Percentiles rank a stretch among this genome's conserved stretches.
These are phyloP conservation scores for Astrocystis sublimbata DNA, from an alignment of 495 filamentous ascomycete genomes.

Conservation along the genomic window DNA sequence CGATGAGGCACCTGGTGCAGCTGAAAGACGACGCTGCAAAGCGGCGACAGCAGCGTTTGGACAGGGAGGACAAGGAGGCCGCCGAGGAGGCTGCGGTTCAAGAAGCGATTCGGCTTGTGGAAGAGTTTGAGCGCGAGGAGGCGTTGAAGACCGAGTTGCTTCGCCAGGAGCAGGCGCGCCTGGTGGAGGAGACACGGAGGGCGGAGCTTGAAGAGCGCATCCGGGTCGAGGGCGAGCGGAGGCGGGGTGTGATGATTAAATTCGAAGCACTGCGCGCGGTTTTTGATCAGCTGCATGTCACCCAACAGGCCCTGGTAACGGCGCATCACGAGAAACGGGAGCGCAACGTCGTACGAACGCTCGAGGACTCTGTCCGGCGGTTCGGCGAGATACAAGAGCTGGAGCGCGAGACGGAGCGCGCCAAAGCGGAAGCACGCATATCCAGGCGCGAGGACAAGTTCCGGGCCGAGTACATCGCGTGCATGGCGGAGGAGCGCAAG, in stretches of 20 bases:
- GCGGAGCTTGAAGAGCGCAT: slow-evolving; percentile 27
- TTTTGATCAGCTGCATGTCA: slow-evolving; percentile 27
- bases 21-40: slow-evolving; percentile 26
- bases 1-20: slow-evolving; percentile 30
- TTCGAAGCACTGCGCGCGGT: slow-evolving; percentile 28
- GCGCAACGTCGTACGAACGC: neutral
- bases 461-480: slow-evolving; percentile 28
- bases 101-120: slow-evolving; percentile 36
- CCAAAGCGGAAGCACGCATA: slow-evolving; percentile 18
- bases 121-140: slow-evolving; percentile 41
- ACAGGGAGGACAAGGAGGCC: slow-evolving; percentile 25
- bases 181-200: slow-evolving; percentile 28
- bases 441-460: slow-evolving; percentile 23
- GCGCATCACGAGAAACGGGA: slow-evolving; percentile 23
- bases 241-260: slow-evolving; percentile 27
- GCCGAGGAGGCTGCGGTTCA: slow-evolving; percentile 33
- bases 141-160: slow-evolving; percentile 34
- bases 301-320: slow-evolving; percentile 23
- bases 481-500: slow-evolving; percentile 28
- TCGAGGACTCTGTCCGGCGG: neutral
- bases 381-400: slow-evolving; percentile 23
- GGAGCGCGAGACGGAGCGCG: slow-evolving; percentile 26
- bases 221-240: slow-evolving; percentile 31
- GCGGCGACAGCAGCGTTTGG: slow-evolving; percentile 25
- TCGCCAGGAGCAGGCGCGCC: slow-evolving; percentile 27